Conservation (phyloP, 441 rosid species). For the Syzygium syzygioides region DNA sequence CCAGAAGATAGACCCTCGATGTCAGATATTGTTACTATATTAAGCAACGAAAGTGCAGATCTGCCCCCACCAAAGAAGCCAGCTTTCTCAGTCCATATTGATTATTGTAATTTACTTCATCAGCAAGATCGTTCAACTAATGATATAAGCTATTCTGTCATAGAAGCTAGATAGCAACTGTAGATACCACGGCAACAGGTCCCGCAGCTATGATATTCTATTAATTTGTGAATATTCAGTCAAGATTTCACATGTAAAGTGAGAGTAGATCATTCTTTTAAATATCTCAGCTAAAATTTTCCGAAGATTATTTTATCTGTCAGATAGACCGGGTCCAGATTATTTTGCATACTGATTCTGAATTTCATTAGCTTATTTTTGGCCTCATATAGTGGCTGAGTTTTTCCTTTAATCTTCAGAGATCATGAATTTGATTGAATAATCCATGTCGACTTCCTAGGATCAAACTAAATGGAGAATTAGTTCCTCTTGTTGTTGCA, state of each 20-base stretch:
- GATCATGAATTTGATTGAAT: not conserved
- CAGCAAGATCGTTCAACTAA: not conserved
- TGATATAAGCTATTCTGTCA: not conserved
- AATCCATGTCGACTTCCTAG: not conserved
- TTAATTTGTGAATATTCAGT: not conserved
- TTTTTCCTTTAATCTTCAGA: not conserved
- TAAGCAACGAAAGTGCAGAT: not conserved
- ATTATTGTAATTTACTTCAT: not conserved
- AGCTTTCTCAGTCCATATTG: not conserved
- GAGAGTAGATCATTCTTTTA: not conserved
- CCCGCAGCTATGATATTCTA: not conserved
- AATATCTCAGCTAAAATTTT: not conserved
- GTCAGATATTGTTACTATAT: not conserved
- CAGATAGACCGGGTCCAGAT: not conserved
- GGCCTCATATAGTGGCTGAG: not conserved
- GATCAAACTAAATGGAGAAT: not conserved
- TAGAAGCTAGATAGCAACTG: not conserved
- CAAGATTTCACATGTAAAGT: not conserved
- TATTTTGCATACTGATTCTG: not conserved
- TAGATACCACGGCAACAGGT: not conserved
- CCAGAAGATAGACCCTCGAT: not conserved
- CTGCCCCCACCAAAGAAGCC: not conserved
- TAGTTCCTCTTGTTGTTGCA: not conserved
- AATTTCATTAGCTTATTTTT: not conserved
- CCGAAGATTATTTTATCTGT: not conserved